phyloP scores from a whole-genome alignment of 129 eudicot species.

The Flaveria ramosissima region DNA sequence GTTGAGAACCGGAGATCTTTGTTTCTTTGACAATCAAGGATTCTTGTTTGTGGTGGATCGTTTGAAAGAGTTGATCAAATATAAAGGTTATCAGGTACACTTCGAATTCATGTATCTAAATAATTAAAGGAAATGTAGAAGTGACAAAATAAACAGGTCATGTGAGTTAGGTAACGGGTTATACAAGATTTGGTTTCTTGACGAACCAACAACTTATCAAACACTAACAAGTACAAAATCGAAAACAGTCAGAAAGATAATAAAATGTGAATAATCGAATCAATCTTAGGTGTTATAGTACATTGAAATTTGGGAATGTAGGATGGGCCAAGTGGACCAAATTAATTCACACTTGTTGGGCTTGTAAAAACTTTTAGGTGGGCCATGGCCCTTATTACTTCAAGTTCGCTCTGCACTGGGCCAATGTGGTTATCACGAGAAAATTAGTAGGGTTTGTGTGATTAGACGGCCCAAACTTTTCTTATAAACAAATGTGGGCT shows the following conservation, averaged over 20 bases:
- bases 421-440: no score
- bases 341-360: neutral
- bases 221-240: no score
- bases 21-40: slow-evolving; percentile 54
- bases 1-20: slow-evolving; percentile 58
- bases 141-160: neutral
- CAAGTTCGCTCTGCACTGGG: no score
- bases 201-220: neutral
- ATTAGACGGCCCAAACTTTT: no score
- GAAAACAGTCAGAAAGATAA: neutral
- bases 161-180: neutral
- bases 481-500: no score
- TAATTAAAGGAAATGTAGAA: neutral
- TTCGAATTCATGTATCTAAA: neutral
- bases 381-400: no score
- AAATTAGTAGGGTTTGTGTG: no score
- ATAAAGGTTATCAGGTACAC: slow-evolving; percentile 56
- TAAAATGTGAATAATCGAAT: neutral
- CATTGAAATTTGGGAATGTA: neutral
- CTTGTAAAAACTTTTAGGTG: neutral
- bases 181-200: neutral
- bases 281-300: no score
- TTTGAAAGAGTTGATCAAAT: slow-evolving; percentile 57
- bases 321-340: neutral
- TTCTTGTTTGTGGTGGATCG: slow-evolving; percentile 53